These are phyloP conservation scores for Nakazawaea peltata DNA, from an alignment of 805 yeast species.

Conservation along the genomic window DNA sequence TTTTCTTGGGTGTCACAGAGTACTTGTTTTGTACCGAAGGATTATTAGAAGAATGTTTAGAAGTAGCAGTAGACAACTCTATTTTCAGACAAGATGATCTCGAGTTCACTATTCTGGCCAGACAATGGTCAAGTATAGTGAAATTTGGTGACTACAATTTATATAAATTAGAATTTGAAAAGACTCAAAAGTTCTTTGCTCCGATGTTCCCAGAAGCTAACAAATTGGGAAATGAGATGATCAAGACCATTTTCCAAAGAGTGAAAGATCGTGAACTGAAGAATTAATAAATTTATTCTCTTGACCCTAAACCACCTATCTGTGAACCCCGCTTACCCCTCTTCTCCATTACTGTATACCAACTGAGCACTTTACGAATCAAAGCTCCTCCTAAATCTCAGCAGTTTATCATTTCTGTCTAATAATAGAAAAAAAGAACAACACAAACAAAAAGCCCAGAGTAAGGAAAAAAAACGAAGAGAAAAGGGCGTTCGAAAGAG, in stretches of 20 bases:
- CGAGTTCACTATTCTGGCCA: slow-evolving; percentile 87
- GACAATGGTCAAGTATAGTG: slow-evolving; percentile 81
- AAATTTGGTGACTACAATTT: slow-evolving; percentile 64
- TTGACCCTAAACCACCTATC: too few relatives aligned
- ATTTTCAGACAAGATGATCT: slow-evolving; percentile 83
- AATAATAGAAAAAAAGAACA: neutral
- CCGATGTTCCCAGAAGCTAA: slow-evolving; percentile 89
- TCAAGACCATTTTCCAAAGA: slow-evolving; percentile 54
- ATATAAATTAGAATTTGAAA: slow-evolving; percentile 66
- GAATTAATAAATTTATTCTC: neutral
- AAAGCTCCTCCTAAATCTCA: too few relatives aligned
- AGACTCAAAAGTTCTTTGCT: slow-evolving; percentile 73
- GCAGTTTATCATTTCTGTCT: too few relatives aligned
- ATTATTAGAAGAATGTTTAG: slow-evolving; percentile 70
- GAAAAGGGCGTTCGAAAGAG: neutral
- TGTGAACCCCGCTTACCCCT: neutral
- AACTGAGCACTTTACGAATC: too few relatives aligned
- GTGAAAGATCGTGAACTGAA: slow-evolving; percentile 15
- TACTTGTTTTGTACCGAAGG: slow-evolving; percentile 82
- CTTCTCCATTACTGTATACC: neutral
- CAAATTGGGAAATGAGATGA: slow-evolving; percentile 88
- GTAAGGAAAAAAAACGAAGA: slow-evolving; percentile 2
- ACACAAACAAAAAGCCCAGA: neutral
- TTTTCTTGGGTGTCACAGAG: slow-evolving; percentile 90
- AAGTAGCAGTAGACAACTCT: slow-evolving; percentile 57